Base-by-base conservation (phyloP, 1,139 yeast species). In the Pichia terricola region DNA sequence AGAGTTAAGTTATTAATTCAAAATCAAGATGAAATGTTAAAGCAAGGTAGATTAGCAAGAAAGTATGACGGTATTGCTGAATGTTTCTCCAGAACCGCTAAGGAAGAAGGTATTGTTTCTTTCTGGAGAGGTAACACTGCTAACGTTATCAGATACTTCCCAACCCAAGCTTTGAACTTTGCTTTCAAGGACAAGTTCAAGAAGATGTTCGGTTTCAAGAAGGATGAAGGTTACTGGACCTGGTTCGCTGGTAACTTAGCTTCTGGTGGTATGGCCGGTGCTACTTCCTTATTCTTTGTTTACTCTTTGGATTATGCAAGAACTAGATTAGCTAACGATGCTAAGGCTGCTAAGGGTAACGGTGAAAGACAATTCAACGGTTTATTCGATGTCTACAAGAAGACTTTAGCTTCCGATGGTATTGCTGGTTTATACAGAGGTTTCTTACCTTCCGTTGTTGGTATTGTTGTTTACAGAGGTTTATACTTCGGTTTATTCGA, bases 121-220 rank as follows among this genome's bases (percentile, higher is more conserved):
- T 77, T 81, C 77, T 81, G 88, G 88, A 76, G 87, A 74, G 88
- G 88, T 71, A 81, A 81, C 82, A 78, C 87, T 51, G 88, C 88
- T 55, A 81, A 81, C 72, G 88, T 81, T 56, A 76, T 81, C 67
- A 79, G 88, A 70, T 81, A 81, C 76, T 81, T 81, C 85, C 87
- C 88, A 64, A 81, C 87, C 59, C 87, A 81, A 73, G 88, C 88
- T 53, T 75, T 81, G 63, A 81, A 81, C 81, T 81, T 81, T 66
- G 88, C 88, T 64, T 81, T 81, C 83, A 81, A 80, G 75, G 88
- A 80, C 69, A 78, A 79, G 72, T 79, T 81, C 74, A 81, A 81
- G 78, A 75, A 76, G 62, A 67, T 79, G 75, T 81, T 81, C 65
- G 84, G 84, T 66, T 77, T 78, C 76, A 76, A 78, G 73, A 79